These are phyloP conservation scores for Plantago ovata DNA, from an alignment of 257 asterid genomes.

Conservation along the genomic window DNA sequence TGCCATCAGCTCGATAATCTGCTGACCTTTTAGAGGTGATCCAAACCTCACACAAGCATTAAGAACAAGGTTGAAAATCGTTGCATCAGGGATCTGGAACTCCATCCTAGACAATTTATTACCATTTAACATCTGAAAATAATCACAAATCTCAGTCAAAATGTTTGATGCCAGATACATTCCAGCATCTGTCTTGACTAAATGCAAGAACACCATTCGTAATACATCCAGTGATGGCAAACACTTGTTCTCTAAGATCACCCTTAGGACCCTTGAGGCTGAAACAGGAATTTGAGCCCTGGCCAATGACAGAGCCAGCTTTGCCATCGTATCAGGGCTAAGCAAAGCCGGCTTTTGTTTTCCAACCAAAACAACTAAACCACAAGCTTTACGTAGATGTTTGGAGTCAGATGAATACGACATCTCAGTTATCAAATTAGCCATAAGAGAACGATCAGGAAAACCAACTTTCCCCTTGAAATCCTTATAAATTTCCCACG, in stretches of 20 bases:
- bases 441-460: conserved; percentile 43
- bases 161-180: conserved; percentile 57
- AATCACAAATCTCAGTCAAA: conserved; percentile 53
- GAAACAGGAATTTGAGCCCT: conserved; percentile 71
- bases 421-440: conserved; percentile 47
- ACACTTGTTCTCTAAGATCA: conserved; percentile 46
- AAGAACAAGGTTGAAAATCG: conserved; percentile 74
- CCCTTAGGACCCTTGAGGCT: conserved; percentile 50
- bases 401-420: conserved; percentile 59
- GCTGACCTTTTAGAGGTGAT: conserved; percentile 59
- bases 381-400: conserved; percentile 58
- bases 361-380: conserved; percentile 43
- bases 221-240: conserved; percentile 49
- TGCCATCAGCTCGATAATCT: conserved; percentile 76
- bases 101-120: conserved; percentile 34
- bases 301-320: conserved; percentile 60
- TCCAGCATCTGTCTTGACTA: conserved; percentile 69
- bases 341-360: conserved; percentile 51
- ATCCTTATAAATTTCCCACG: conserved; percentile 63
- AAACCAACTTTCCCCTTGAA: conserved; percentile 61
- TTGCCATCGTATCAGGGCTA: conserved; percentile 41
- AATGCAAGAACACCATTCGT: conserved; percentile 49
- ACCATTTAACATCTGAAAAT: conserved; percentile 22
- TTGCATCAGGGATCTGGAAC: too few species aligned
- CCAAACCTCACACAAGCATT: conserved; percentile 69